Conservation (phyloP, 495 filamentous ascomycete species). For the Penicillium crystallinum region DNA sequence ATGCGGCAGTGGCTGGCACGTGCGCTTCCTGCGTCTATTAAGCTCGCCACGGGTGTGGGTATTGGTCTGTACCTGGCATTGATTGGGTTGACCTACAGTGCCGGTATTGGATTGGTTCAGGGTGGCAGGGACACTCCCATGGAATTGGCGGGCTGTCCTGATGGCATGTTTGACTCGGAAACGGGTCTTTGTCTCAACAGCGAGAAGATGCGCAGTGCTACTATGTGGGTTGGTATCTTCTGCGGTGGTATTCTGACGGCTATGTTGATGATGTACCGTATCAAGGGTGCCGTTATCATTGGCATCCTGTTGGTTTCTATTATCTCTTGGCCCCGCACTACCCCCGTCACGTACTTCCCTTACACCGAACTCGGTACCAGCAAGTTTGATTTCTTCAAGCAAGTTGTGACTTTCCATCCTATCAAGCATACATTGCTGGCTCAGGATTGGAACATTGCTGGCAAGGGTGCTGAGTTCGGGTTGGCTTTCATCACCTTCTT, state of each 20-base stretch:
- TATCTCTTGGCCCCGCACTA: constrained; percentile 75
- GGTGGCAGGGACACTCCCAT: constrained; percentile 56
- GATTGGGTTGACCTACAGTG: constrained; percentile 73
- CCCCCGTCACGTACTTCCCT: constrained; percentile 72
- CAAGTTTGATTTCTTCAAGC: constrained; percentile 76
- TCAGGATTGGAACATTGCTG: constrained; percentile 62
- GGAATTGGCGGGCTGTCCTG: constrained; percentile 62
- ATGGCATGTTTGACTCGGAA: constrained; percentile 12
- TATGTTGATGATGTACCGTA: constrained; percentile 72
- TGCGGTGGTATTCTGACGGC: constrained; percentile 72
- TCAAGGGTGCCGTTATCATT: constrained; percentile 76
- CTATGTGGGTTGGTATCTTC: constrained; percentile 82
- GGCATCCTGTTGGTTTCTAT: constrained; percentile 78
- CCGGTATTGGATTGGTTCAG: constrained; percentile 69
- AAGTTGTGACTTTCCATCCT: constrained; percentile 74
- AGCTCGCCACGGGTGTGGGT: constrained; percentile 76
- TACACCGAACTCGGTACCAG: constrained; percentile 58
- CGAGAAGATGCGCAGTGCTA: constrained; percentile 68
- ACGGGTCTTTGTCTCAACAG: constrained; percentile 46
- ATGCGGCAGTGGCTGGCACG: constrained; percentile 80
- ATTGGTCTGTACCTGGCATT: constrained; percentile 77
- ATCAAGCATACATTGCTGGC: constrained; percentile 61
- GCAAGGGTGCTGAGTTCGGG: constrained; percentile 63
- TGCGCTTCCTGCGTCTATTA: constrained; percentile 70
- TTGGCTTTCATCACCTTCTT: constrained; percentile 74